Evolutionary conservation across 225 moss, liverwort and hornwort genomes (phyloP), one percentile per base, ranked within the genome.

Genomic region (Rhytidiadelphus loreus): DNA sequence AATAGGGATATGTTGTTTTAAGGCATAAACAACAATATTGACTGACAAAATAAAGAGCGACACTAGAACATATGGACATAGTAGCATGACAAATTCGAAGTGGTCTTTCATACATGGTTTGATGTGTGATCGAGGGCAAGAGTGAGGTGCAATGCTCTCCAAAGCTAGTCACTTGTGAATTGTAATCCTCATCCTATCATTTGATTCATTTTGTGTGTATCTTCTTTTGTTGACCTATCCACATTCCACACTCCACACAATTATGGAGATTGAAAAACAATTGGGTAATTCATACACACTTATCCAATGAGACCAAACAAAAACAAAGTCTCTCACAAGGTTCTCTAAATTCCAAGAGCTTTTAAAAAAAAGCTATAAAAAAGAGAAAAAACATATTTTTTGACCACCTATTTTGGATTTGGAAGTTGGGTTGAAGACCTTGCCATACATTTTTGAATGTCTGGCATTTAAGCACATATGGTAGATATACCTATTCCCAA

Each of bases 381-480:
- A 11, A 23, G 21, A 0, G 2, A 0, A 69, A 7, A 39, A 25
- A 26, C 0, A 46, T 18, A 73, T 50, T 76, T 52, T 1, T 52
- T 71, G 8, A 33, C 22, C 0, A 22, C 5, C 22, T 33, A 13
- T 76, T 76, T 76, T 52, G 8, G 7, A 21, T 13, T 76, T 13
- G 5, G 4, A 76, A 76, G 3, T 52, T 75, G 3, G 21, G 16
- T 16, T 52, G 52, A 75, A 75, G 50, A 50, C 10, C 17, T 52
- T 13, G 8, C 33, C 3, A 35, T 52, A 8, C 0, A 35, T 0
- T 13, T 3, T 76, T 22, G 13, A 33, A 21, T 33, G 16, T 21
- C 0, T 1, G 0, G 0, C 4, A 32, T 50, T 33, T 32, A 5
- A 75, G 0, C 1, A 52, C 20, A 32, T 33, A 75, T 13, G 10